Evolutionary conservation across 2,329 filamentous ascomycete genomes (phyloP), one percentile per base, ranked within the genome.

Genomic region (Drechslerella dactyloides): DNA sequence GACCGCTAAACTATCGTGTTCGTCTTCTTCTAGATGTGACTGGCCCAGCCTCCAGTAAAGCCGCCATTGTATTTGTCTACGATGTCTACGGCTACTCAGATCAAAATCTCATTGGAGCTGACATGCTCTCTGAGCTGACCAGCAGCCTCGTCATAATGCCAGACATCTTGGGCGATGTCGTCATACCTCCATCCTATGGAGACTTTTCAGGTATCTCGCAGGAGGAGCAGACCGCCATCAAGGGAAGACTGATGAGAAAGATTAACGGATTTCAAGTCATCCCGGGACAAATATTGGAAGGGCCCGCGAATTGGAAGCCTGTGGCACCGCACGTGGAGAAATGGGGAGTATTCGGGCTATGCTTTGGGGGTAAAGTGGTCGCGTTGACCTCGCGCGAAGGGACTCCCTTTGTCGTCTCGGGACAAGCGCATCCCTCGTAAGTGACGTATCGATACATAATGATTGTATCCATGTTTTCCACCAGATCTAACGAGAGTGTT

Each of bases 371-470:
- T 0, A 70, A 70, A 27, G 46, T 63, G 1, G 58, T 42, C 8
- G 58, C 59, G 1, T 4, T 70, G 33, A 54, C 42, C 30, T 70
- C 65, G 7, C 51, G 59, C 6, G 40, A 70, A 21, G 58, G 42
- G 5, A 63, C 58, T 6, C 53, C 53, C 2, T 70, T 54, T 19
- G 10, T 59, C 5, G 65, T 63, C 24, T 70, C 65, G 0, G 65
- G 65, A 4, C 65, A 70, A 30, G 59, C 59, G 2, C 65, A 70
- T 35, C 65, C 65, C 21, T 70, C 65, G 65, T 63, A 63, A 13
- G 65, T 48, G n/a, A n/a, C n/a, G n/a, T n/a, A n/a, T n/a, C n/a
- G n/a, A n/a, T n/a, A n/a, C n/a, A n/a, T n/a, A n/a, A n/a, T n/a
- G n/a, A n/a, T n/a, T n/a, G n/a, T n/a, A n/a, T n/a, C n/a, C n/a